These are phyloP conservation scores for Trichoderma koningii DNA, from an alignment of 2,329 filamentous ascomycete species.

Conservation along the genomic window DNA sequence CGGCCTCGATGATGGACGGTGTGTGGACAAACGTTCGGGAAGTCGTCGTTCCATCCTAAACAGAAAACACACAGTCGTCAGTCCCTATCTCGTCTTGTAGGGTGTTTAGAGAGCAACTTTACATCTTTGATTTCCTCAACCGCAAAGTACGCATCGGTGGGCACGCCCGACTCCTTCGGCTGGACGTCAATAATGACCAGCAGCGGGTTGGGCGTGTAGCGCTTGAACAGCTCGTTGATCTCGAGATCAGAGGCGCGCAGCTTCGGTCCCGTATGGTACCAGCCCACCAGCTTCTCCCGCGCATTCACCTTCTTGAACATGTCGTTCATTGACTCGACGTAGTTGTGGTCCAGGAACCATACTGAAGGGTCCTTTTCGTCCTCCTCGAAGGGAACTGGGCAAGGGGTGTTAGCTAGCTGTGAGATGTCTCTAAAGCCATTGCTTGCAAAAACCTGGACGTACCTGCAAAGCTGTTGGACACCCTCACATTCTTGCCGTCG, in stretches of 20 bases:
- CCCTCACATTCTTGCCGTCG: conserved; percentile 91
- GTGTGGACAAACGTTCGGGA: conserved; percentile 98
- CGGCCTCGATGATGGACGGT: conserved; percentile 95
- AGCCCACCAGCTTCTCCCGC: conserved; percentile 96
- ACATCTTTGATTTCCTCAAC: conserved; percentile 99
- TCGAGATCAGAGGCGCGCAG: conserved; percentile 93
- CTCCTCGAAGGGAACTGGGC: conserved; percentile 91
- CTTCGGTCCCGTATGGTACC: conserved; percentile 99
- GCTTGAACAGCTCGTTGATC: conserved; percentile 99
- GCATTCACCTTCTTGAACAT: conserved; percentile 99
- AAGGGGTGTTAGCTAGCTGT: conserved; percentile 27
- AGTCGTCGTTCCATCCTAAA: conserved; percentile 91
- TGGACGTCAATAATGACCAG: conserved; percentile 98
- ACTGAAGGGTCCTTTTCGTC: conserved; percentile 98
- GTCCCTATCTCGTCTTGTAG: background rate
- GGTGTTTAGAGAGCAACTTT: conserved; percentile 28
- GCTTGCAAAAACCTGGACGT: conserved; percentile 31
- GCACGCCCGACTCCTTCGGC: conserved; percentile 95
- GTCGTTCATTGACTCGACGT: conserved; percentile 98
- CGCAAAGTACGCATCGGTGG: conserved; percentile 98
- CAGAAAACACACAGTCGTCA: conserved; percentile 12
- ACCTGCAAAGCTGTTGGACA: conserved; percentile 99
- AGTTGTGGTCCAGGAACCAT: conserved; percentile 99
- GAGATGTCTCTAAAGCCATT: background rate
- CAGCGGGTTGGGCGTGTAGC: conserved; percentile 94